Conservation (phyloP, 345 rosid genomes). For the Lepidium didymum region DNA sequence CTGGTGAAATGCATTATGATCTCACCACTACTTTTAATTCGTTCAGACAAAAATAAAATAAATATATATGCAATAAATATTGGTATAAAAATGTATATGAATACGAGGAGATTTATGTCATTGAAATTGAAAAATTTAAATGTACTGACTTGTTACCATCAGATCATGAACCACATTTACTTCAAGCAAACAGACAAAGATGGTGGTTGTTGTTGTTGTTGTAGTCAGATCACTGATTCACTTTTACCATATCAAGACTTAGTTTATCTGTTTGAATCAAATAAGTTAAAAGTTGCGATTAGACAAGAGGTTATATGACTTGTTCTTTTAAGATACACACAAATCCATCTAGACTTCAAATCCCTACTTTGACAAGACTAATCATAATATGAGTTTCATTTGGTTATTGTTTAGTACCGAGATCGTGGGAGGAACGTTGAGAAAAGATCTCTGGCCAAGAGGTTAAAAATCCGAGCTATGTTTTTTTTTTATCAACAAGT, state of each 20-base stretch:
- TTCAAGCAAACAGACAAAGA: constrained; percentile 21
- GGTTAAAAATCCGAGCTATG: no score
- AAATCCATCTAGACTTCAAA: constrained; percentile 6
- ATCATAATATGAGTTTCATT: constrained; percentile 6
- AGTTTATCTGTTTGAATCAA: constrained; percentile 8
- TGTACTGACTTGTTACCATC: constrained; percentile 30
- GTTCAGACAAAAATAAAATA: constrained; percentile 21
- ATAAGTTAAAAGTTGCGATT: not conserved
- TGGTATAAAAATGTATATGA: constrained; percentile 13
- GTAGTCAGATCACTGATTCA: constrained; percentile 28
- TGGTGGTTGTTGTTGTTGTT: constrained; percentile 13
- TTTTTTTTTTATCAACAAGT: no score
- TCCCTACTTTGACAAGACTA: constrained; percentile 11
- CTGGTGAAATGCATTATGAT: constrained; percentile 17
- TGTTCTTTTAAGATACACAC: constrained; percentile 7
- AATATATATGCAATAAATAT: constrained; percentile 4
- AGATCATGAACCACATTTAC: constrained; percentile 26
- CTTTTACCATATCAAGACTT: constrained; percentile 16
- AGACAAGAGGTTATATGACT: constrained; percentile 7
- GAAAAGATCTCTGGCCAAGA: no score
- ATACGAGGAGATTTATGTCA: constrained; percentile 31
- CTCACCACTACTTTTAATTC: constrained; percentile 26
- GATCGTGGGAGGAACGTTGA: no score
- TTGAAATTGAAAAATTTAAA: constrained; percentile 8
- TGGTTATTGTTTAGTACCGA: no score